These are phyloP conservation scores for Amauroascus niger DNA, from an alignment of 2,329 filamentous ascomycete genomes.

Conservation along the genomic window DNA sequence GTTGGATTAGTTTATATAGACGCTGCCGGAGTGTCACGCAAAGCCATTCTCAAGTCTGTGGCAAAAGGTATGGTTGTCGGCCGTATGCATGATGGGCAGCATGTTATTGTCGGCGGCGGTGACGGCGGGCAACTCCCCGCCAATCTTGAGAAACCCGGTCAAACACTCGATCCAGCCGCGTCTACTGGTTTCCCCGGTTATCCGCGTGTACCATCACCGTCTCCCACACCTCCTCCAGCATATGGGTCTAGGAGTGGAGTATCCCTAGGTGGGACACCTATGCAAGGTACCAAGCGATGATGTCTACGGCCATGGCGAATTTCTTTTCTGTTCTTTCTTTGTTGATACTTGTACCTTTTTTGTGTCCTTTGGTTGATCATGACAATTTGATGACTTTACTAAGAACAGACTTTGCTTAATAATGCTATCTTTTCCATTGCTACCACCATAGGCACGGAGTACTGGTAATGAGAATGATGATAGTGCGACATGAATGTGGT, in stretches of 20 bases:
- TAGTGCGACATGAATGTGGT: too few relatives aligned
- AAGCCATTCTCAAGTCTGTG: slow-evolving; percentile 85
- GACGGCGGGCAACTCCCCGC: slow-evolving; percentile 32
- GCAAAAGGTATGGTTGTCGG: slow-evolving; percentile 77
- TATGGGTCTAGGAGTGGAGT: slow-evolving; percentile 31
- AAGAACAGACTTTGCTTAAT: too few relatives aligned
- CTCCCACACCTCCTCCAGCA: slow-evolving; percentile 33
- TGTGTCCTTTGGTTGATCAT: neutral
- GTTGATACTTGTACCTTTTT: neutral
- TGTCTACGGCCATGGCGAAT: neutral
- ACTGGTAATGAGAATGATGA: too few relatives aligned
- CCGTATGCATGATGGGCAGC: slow-evolving; percentile 40
- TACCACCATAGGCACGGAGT: too few relatives aligned
- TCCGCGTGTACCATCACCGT: slow-evolving; percentile 26
- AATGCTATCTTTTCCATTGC: too few relatives aligned
- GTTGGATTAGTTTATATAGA: slow-evolving; percentile 97
- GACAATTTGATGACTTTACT: too few relatives aligned
- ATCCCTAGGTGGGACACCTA: slow-evolving; percentile 27
- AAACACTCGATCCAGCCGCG: neutral
- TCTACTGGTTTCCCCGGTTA: neutral
- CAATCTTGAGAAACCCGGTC: slow-evolving; percentile 16
- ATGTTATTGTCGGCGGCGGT: slow-evolving; percentile 40
- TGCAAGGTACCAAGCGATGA: slow-evolving; percentile 29
- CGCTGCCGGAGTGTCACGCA: slow-evolving; percentile 79
- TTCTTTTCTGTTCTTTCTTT: neutral